Evolutionary conservation across 192 early-diverging fungal species (phyloP), one percentile per base, ranked within the genome.

Genomic region (Coemansia sp.): DNA sequence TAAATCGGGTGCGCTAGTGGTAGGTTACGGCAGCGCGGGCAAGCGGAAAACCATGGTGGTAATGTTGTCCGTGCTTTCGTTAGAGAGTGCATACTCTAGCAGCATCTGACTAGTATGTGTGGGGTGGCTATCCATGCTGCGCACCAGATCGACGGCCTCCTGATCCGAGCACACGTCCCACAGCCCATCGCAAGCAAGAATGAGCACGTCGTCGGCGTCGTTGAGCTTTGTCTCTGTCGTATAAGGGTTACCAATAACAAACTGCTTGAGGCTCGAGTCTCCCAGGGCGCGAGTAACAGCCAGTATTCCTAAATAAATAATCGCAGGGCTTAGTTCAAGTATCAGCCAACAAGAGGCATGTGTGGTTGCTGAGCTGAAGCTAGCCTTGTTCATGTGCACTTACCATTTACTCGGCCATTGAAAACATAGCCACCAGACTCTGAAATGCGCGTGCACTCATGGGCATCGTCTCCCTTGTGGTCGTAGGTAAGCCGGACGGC

Each of bases 151-250:
- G 2, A 95, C 88, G 0, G 96, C 97, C 48, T 91, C 86, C 76
- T 98, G 93, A 71, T 99, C 97, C 13, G 89, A 85, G 77, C 96
- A 97, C 10, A 96, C 95, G 82, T 99, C 97, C 97, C 97, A 98
- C 38, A 99, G 79, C 9, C 97, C 97, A 78, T 99, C 97, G 78
- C 97, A 99, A 9, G 97, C 97, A 53, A 99, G 76, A 64, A 99
- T 95, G 58, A 99, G 83, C 64, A 93, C 85, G 9, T 86, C 78
- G 77, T 98, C 95, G 20, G 85, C 72, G 9, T 85, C 79, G 1
- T 78, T 74, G 28, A 99, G 76, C 38, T 86, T 87, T 26, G 93
- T 95, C 71, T 97, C 94, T 9, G 95, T 94, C 3, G 96, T 99
- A 70, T 91, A 99, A 13, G 97, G 97, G 60, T 89, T 91, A 3